Conservation (phyloP, 352 stramenopile genomes). For the Phytophthora brassicae region DNA sequence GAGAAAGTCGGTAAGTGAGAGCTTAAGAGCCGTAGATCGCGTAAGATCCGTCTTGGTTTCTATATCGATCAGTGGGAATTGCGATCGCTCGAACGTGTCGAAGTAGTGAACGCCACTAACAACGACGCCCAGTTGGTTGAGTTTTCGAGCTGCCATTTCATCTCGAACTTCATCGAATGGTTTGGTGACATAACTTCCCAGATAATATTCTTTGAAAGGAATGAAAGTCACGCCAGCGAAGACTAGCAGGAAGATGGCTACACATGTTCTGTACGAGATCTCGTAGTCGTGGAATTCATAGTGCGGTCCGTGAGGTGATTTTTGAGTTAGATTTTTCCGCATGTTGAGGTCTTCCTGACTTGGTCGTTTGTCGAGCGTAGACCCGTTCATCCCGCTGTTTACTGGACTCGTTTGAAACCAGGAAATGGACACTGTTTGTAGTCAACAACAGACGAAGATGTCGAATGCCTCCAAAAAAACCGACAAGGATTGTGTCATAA, state of each 20-base stretch:
- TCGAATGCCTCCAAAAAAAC: too few species aligned
- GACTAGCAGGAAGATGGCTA: conserved; percentile 21
- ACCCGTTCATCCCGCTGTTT: too few species aligned
- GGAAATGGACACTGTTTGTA: too few species aligned
- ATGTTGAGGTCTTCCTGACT: too few species aligned
- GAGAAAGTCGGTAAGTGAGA: conserved; percentile 36
- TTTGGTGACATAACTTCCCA: conserved; percentile 44
- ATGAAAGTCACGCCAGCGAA: conserved; percentile 25
- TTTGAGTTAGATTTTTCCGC: too few species aligned
- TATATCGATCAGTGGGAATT: conserved; percentile 31
- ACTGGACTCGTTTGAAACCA: too few species aligned
- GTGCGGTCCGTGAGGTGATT: too few species aligned
- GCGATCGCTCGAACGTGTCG: conserved; percentile 32
- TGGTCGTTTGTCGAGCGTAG: too few species aligned
- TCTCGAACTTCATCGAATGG: conserved; percentile 45
- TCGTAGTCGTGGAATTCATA: conserved; percentile 22
- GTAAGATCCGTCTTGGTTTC: conserved; percentile 14
- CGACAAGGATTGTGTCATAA: too few species aligned
- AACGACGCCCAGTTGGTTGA: conserved; percentile 32
- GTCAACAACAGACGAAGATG: too few species aligned
- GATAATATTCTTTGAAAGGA: conserved; percentile 45
- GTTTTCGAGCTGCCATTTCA: conserved; percentile 32
- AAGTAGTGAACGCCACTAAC: conserved; percentile 40
- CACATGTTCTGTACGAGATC: conserved; percentile 27
- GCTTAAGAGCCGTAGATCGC: conserved; percentile 9